Evolutionary conservation across 164 flowering plant species (phyloP).

Genomic region (Berberis thunbergii): DNA sequence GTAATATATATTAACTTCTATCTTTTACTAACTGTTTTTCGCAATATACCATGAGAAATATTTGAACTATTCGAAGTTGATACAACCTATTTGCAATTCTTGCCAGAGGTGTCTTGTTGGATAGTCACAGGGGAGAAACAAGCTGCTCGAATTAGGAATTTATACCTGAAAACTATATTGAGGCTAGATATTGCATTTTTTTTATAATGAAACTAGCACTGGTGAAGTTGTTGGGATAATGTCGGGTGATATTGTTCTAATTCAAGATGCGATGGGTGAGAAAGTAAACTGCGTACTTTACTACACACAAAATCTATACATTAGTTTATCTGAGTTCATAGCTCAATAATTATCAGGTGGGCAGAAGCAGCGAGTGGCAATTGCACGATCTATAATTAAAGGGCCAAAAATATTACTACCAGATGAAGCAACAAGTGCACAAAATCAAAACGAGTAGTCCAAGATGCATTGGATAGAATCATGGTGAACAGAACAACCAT

Average conservation of each 20-base stretch:
- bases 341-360: slow-evolving; percentile 23
- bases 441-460: slow-evolving; percentile 73
- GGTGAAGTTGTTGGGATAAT: slow-evolving; percentile 55
- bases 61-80: no score
- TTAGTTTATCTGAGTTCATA: no score
- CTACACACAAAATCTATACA: no score
- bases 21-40: no score
- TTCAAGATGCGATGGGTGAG: slow-evolving; percentile 69
- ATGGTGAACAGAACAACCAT: slow-evolving; percentile 64
- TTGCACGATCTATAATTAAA: slow-evolving; percentile 68
- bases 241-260: slow-evolving; percentile 51
- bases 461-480: slow-evolving; percentile 18
- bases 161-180: slow-evolving; percentile 45
- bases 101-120: no score
- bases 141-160: no score
- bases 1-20: no score
- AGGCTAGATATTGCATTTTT: slow-evolving; percentile 51
- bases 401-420: slow-evolving; percentile 49
- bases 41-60: no score
- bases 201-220: slow-evolving; percentile 42
- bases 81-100: no score
- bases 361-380: slow-evolving; percentile 30
- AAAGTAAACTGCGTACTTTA: slow-evolving; percentile 25
- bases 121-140: no score
- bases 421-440: slow-evolving; percentile 7